Base-by-base conservation (phyloP, 306 rosid species). In the Ceratonia siliqua region DNA sequence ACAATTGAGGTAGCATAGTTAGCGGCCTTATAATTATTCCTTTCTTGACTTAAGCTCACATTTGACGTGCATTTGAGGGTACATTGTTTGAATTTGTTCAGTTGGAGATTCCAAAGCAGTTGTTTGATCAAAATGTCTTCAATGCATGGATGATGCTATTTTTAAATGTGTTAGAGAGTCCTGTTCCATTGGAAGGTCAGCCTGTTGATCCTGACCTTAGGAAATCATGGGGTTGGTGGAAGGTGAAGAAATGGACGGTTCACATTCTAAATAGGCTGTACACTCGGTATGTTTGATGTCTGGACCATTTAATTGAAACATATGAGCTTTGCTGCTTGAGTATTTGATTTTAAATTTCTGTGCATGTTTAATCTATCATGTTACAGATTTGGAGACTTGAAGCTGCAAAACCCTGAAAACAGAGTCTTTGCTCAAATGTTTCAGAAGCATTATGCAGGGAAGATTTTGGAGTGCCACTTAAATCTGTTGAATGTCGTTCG, bases 221-320 rank as follows among this genome's bases (percentile, higher is more conserved):
- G 77, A 94, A 94, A 80, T 76, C 97, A 66, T 93, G 97, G 98
- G 98, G 90, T 24, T 90, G 98, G 97, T 93, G 98, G 98, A 93
- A 93, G 86, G 98, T 90, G 87, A 93, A 90, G 89, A 93, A 93
- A 75, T 90, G 98, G 98, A 93, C 97, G 3, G 92, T 90, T 65
- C 98, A 87, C 77, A 93, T 93, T 79, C 77, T 93, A 67, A 90
- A 90, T 79, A 83, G 98, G 84, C 86, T 93, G 67, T 93, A 85
- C 82, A 93, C 95, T 54, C 89, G 97, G 97, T 90, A 81, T 75
- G 66, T 62, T 67, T 70, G 18, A 53, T 36, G 32, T 30, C 25
- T 54, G 25, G 55, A 45, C 56, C 28, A 22, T 11, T 59, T 36
- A 56, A 27, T 50, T 12, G 56, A 30, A 4, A 56, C 32, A 46